These are phyloP conservation scores for Monosporascus sp. DNA, from an alignment of 2,329 filamentous ascomycete genomes.

Conservation along the genomic window DNA sequence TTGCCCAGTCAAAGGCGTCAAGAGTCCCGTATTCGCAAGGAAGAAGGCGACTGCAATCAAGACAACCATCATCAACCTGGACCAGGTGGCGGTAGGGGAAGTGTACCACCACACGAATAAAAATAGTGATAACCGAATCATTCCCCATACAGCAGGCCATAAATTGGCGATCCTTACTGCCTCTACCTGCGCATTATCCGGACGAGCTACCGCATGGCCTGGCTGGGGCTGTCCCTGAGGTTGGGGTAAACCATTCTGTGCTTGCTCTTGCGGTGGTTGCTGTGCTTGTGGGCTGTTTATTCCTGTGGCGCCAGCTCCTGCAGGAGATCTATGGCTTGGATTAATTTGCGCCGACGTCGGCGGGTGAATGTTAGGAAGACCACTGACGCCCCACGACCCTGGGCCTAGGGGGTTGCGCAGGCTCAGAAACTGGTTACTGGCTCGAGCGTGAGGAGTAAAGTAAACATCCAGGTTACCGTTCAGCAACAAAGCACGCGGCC, in stretches of 20 bases:
- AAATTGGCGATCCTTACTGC: conserved; percentile 36
- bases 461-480: conserved; percentile 47
- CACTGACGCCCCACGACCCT: not conserved
- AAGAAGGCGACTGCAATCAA: conserved; percentile 51
- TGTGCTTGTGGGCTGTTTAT: conserved; percentile 18
- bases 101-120: conserved; percentile 64
- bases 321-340: conserved; percentile 5
- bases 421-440: conserved; percentile 7
- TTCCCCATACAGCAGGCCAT: conserved; percentile 60
- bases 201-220: conserved; percentile 21
- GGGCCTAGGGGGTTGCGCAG: conserved; percentile 8
- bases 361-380: conserved; percentile 6
- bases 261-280: conserved; percentile 22
- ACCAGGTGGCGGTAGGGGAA: conserved; percentile 52
- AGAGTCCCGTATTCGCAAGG: conserved; percentile 52
- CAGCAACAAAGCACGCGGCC: conserved; percentile 53
- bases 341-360: conserved; percentile 12
- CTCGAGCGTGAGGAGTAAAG: conserved; percentile 37
- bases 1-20: conserved; percentile 51
- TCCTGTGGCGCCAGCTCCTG: conserved; percentile 8
- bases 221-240: conserved; percentile 24
- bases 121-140: conserved; percentile 43
- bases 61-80: conserved; percentile 51
- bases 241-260: conserved; percentile 20
- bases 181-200: conserved; percentile 25